These are phyloP conservation scores for Vickermania ingenoplastis DNA, from an alignment of 208 protist species.

Conservation along the genomic window DNA sequence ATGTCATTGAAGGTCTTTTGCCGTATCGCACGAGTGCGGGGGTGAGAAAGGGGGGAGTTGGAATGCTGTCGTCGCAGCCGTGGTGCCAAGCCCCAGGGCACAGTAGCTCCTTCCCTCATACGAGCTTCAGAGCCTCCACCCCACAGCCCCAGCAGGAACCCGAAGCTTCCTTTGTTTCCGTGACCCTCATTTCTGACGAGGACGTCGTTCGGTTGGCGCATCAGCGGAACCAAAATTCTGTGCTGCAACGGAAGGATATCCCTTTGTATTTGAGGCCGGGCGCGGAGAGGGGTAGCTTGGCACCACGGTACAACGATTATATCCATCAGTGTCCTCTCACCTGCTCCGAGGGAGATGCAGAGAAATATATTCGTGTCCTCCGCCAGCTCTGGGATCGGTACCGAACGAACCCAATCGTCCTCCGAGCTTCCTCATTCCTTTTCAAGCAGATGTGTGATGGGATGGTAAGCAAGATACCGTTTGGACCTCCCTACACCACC, in stretches of 20 bases:
- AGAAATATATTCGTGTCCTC: constrained; percentile 56
- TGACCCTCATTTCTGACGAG: background rate
- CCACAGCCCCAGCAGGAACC: background rate
- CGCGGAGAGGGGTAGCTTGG: background rate
- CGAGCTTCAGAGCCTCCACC: background rate
- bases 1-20: background rate
- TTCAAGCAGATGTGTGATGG: constrained; percentile 80
- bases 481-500: constrained; percentile 48
- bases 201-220: background rate
- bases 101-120: too few species aligned
- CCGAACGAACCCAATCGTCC: constrained; percentile 41
- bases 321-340: background rate
- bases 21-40: background rate
- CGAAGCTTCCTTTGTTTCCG: background rate
- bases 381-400: constrained; percentile 64
- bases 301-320: background rate
- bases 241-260: background rate
- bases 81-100: background rate
- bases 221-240: background rate
- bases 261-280: background rate
- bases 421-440: constrained; percentile 63
- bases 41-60: background rate
- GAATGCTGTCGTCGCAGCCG: background rate
- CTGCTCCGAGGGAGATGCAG: constrained; percentile 17
- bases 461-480: constrained; percentile 69